Evolutionary conservation across 2,329 filamentous ascomycete genomes (phyloP), one percentile per base, ranked within the genome.

Genomic region (Plenodomus tracheiphilus): DNA sequence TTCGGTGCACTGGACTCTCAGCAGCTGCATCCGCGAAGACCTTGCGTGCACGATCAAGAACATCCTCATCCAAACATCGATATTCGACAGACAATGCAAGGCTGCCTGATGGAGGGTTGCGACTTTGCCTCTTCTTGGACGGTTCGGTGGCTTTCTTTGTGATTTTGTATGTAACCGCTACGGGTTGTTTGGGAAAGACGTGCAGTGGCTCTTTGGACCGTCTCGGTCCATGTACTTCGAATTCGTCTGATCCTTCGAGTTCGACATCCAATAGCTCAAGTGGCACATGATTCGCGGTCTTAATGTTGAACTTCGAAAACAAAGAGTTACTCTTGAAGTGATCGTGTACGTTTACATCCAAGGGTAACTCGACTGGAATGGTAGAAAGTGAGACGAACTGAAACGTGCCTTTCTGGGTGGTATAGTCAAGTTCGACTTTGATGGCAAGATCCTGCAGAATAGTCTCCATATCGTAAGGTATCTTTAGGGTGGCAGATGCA

Each of bases 271-370:
- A 79, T 6, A 99, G 75, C 3, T 88, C 82, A 9, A 97, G 71
- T 0, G 94, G 94, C 22, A 87, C 85, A 19, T 82, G 71, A 47
- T 81, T 89, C 1, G 90, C 87, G 0, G 92, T 91, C 11, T 90
- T 91, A 43, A 99, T 87, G 13, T 89, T 96, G 69, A 99, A 99
- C 9, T 87, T 87, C 0, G 92, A 97, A 65, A 94, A 94, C 0
- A 97, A 79, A 0, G 84, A 81, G 7, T 85, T 77, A 54, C 90
- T 85, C 68, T 96, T 96, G 77, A 97, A 97, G 21, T 95, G 84
- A 61, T 99, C 94, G 64, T 97, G 92, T 5, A 99, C 94, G 58
- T 97, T 97, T 54, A 99, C 94, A 2, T 93, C 92, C 3, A 99
- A 79, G 0, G 91, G 89, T 4, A 99, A 78, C 1, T 88, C 82